These are phyloP conservation scores for Dioscorea alata DNA, from an alignment of 106 monocot genomes.

Conservation along the genomic window DNA sequence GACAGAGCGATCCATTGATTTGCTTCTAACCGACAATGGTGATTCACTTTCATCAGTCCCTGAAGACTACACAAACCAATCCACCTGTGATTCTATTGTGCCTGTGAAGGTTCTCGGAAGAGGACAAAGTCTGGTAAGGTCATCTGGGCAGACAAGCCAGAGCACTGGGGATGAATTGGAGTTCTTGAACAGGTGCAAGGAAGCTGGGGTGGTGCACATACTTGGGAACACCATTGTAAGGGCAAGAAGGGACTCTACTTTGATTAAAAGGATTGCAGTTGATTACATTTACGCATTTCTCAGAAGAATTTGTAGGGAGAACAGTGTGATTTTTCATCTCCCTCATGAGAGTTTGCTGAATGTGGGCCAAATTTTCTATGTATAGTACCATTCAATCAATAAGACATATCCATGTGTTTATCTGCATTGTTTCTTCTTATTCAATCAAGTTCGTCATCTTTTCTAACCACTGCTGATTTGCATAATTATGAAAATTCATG, in stretches of 20 bases:
- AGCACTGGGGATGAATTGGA: slow-evolving; percentile 53
- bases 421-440: no score
- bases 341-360: slow-evolving; percentile 90
- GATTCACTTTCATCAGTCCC: background rate
- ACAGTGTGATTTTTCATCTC: slow-evolving; percentile 79
- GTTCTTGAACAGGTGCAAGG: slow-evolving; percentile 65
- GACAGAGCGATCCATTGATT: slow-evolving; percentile 4
- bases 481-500: no score
- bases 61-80: slow-evolving; percentile 9
- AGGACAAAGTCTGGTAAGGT: slow-evolving; percentile 3
- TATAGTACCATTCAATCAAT: slow-evolving; percentile 23
- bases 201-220: slow-evolving; percentile 87
- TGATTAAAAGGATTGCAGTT: slow-evolving; percentile 55
- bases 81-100: slow-evolving; percentile 37
- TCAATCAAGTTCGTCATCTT: no score
- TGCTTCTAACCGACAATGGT: background rate
- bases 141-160: slow-evolving; percentile 17
- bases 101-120: slow-evolving; percentile 16
- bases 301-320: slow-evolving; percentile 77
- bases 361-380: slow-evolving; percentile 86
- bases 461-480: no score
- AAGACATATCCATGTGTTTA: no score
- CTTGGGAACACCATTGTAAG: slow-evolving; percentile 75
- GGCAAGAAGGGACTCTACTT: slow-evolving; percentile 52
- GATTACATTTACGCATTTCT: slow-evolving; percentile 84